A percentile compares a stretch with the other conserved stretches of the same genome.
phyloP scores from a whole-genome alignment of 306 rosid species.

The Lithocarpus polystachyus region DNA sequence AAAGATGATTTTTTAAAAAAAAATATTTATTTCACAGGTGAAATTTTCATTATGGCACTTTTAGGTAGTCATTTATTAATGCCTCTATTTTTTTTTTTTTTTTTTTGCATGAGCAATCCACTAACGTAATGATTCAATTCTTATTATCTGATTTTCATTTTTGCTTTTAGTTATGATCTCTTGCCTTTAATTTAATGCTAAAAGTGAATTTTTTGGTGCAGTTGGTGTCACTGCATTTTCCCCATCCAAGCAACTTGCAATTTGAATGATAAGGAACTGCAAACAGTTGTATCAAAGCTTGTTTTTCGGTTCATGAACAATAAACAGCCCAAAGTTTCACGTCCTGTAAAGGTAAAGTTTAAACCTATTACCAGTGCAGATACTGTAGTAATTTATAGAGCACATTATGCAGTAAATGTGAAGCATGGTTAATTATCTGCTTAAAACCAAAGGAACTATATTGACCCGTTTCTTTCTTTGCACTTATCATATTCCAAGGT shows the following conservation, averaged over 20 bases:
- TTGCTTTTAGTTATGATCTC: background rate
- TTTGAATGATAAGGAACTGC: conserved; percentile 72
- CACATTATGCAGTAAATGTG: background rate
- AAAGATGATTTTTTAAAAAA: background rate
- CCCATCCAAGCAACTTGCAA: conserved; percentile 87
- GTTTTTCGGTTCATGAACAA: conserved; percentile 57
- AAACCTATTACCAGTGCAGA: background rate
- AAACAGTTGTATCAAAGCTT: conserved; percentile 56
- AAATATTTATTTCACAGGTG: background rate
- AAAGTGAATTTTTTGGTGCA: conserved; percentile 39
- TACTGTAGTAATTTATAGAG: background rate
- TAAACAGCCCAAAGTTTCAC: conserved; percentile 43
- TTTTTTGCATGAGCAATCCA: background rate
- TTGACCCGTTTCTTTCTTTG: background rate
- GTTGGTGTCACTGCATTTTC: conserved; percentile 92
- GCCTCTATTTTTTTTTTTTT: no score
- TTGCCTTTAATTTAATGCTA: conserved; percentile 1
- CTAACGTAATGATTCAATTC: background rate
- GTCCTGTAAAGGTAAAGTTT: conserved; percentile 67
- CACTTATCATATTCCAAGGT: background rate
- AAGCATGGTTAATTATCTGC: background rate
- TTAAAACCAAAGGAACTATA: background rate
- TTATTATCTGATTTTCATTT: background rate
- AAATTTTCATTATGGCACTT: background rate
- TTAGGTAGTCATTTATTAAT: background rate